Evolutionary conservation across 2,329 filamentous ascomycete genomes (phyloP), one percentile per base, ranked within the genome.

Genomic region (Colletotrichum aenigma): DNA sequence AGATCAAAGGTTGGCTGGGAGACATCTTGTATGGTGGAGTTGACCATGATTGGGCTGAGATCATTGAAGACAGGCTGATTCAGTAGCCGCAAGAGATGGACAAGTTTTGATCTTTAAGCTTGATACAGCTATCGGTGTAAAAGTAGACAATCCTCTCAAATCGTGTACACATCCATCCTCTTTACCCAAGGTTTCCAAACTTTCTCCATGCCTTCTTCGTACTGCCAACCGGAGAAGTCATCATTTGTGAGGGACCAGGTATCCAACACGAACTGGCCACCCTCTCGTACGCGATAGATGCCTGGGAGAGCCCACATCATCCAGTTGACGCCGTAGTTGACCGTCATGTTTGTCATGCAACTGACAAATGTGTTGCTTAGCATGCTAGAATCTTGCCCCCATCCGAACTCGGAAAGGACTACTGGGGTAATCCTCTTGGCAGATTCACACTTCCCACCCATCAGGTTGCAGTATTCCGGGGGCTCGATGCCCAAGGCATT

Each of bases 131-230:
- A n/a, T 43, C 43, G 43, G n/a, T 52, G 43, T 21, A 21, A 4
- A 21, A 52, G 43, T 52, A 21, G 43, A 52, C n/a, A 21, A 21
- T 0, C 10, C n/a, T 52, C 6, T 52, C 43, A 52, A 52, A 52
- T 52, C 1, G 43, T 52, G 7, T 52, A 52, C 4, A 52, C 28
- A 62, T 62, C 58, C 86, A 87, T 88, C 12, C 77, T 81, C 76
- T 79, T 77, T 4, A 88, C 83, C 87, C 88, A 89, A 4, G 87
- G 87, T 82, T 87, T 88, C 87, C 87, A 89, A 78, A 85, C 88
- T 66, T 84, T 79, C 75, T 89, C 85, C 34, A 89, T 81, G 3
- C 86, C 87, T 55, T 83, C 83, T 3, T 84, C 82, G 61, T 85
- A 87, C 30, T 84, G 84, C 88, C 88, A 89, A 1, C 84, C 86